These are phyloP conservation scores for Moricandia moricandioides DNA, from an alignment of 345 rosid genomes.

Conservation along the genomic window DNA sequence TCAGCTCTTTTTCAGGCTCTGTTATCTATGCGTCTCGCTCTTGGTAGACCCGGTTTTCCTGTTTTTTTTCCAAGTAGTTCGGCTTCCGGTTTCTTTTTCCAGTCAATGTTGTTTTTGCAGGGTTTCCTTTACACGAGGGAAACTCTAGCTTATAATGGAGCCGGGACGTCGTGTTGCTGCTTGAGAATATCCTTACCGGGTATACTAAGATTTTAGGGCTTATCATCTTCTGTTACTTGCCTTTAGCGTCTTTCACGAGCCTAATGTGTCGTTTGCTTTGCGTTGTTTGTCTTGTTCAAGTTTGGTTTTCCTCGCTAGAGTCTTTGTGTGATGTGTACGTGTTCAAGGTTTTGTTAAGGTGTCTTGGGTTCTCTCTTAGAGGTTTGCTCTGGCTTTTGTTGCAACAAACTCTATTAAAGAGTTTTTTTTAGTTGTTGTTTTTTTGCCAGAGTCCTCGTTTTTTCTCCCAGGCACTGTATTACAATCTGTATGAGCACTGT, in stretches of 20 bases:
- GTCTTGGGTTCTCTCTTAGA: conserved; percentile 19
- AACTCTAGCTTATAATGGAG: conserved; percentile 46
- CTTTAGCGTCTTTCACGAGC: no score
- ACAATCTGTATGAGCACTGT: conserved; percentile 12
- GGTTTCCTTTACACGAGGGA: conserved; percentile 27
- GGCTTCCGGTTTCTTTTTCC: conserved; percentile 53
- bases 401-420: conserved; percentile 29
- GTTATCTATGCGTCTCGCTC: background rate
- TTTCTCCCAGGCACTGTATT: conserved; percentile 17
- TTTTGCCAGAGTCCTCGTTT: conserved; percentile 26
- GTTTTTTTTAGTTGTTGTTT: conserved; percentile 25
- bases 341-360: conserved; percentile 16
- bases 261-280: background rate
- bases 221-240: conserved; percentile 13
- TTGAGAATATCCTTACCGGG: conserved; percentile 49
- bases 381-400: conserved; percentile 32
- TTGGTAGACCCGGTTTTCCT: background rate
- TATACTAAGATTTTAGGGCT: conserved; percentile 35
- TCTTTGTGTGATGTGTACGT: conserved; percentile 15
- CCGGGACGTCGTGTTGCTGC: conserved; percentile 40
- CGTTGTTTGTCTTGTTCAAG: background rate
- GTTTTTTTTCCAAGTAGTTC: conserved; percentile 21
- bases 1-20: conserved; percentile 24
- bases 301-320: conserved; percentile 21
- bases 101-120: conserved; percentile 55